Evolutionary conservation across 225 moss, liverwort and hornwort species (phyloP).

Genomic region (Marchantia polymorpha): DNA sequence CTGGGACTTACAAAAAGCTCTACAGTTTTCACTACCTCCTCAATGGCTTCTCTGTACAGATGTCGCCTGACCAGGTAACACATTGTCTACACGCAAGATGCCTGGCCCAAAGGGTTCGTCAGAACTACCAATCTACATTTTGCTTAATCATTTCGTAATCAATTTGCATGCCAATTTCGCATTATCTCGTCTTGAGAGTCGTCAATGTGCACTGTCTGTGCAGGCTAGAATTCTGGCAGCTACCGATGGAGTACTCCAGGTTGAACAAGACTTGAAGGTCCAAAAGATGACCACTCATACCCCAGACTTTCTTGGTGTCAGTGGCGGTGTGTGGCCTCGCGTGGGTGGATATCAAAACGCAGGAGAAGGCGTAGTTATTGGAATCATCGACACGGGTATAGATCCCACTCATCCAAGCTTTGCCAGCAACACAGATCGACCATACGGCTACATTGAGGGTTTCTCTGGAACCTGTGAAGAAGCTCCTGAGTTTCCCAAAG

Average conservation of each 20-base stretch:
- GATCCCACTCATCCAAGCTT: conserved; percentile 73
- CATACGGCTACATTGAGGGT: conserved; percentile 17
- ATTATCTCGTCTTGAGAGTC: too few relatives aligned
- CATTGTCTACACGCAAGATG: too few relatives aligned
- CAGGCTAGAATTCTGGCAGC: conserved; percentile 34
- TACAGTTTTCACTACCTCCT: conserved; percentile 47
- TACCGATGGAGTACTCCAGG: conserved; percentile 31
- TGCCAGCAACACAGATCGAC: conserved; percentile 17
- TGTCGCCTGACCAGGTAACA: conserved; percentile 41
- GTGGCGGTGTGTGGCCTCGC: conserved; percentile 33
- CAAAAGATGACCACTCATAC: conserved; percentile 51
- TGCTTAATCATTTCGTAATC: too few relatives aligned
- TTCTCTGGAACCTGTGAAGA: conserved; percentile 48
- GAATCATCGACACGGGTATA: conserved; percentile 51
- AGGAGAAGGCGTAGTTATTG: conserved; percentile 47
- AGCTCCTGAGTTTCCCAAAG: conserved; percentile 43
- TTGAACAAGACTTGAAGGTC: conserved; percentile 38
- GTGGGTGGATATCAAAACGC: conserved; percentile 36
- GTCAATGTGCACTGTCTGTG: background rate
- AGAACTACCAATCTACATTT: too few relatives aligned
- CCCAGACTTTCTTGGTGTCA: conserved; percentile 48
- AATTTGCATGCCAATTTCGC: background rate
- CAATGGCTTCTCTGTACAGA: conserved; percentile 42
- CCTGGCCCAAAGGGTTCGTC: too few relatives aligned
- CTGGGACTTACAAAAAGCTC: conserved; percentile 41